Evolutionary conservation across 306 rosid species (phyloP).

Genomic region (Delonix regia): DNA sequence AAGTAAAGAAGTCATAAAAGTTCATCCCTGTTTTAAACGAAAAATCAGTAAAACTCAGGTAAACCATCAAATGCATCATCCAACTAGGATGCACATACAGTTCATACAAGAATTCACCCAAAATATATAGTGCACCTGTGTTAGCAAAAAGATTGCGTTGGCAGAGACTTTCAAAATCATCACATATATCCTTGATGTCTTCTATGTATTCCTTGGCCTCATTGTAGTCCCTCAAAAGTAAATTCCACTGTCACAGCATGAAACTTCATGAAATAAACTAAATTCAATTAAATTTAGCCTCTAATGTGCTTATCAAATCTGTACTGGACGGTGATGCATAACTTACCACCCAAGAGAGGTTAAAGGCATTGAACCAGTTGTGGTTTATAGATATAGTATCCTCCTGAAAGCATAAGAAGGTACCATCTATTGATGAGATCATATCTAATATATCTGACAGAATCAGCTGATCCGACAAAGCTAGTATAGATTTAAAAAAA

Average conservation of each 20-base stretch:
- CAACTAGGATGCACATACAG: conserved; percentile 7
- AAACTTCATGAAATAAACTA: conserved; percentile 32
- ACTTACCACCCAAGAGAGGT: conserved; percentile 86
- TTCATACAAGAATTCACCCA: not conserved
- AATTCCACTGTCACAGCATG: conserved; percentile 70
- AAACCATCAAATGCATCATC: conserved; percentile 17
- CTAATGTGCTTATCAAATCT: conserved; percentile 23
- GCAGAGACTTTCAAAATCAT: conserved; percentile 92
- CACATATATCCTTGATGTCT: conserved; percentile 89
- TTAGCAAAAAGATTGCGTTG: conserved; percentile 95
- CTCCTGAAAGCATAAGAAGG: conserved; percentile 71
- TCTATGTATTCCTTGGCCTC: conserved; percentile 94
- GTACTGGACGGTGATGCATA: conserved; percentile 32
- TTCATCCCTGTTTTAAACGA: conserved; percentile 77
- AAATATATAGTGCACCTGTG: conserved; percentile 51
- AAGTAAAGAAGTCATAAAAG: conserved; percentile 71
- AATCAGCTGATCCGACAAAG: conserved; percentile 27
- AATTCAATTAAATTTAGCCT: conserved; percentile 27
- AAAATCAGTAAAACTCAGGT: conserved; percentile 27
- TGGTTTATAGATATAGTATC: conserved; percentile 90
- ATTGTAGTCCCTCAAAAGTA: conserved; percentile 74
- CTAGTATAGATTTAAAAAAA: not conserved
- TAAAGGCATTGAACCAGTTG: conserved; percentile 92
- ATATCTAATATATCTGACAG: conserved; percentile 10
- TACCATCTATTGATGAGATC: conserved; percentile 28